These are phyloP conservation scores for Zymoseptoria passerinii DNA, from an alignment of 2,329 filamentous ascomycete genomes.

Conservation along the genomic window DNA sequence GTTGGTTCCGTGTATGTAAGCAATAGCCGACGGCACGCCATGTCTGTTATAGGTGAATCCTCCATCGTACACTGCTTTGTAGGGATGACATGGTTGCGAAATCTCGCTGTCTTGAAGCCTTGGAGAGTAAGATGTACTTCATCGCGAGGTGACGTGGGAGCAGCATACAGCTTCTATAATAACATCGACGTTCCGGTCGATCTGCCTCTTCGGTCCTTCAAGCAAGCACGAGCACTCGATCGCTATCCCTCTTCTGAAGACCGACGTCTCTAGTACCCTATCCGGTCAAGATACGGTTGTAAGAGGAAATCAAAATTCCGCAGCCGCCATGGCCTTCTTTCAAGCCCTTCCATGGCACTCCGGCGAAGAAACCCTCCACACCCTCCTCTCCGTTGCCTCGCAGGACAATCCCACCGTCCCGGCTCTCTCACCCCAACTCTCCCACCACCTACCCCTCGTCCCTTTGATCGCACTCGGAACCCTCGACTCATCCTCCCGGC, in stretches of 20 bases:
- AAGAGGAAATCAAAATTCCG: too few species aligned
- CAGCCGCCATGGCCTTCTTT: conserved; percentile 6
- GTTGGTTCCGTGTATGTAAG: background rate
- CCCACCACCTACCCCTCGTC: conserved; percentile 51
- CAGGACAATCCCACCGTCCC: conserved; percentile 58
- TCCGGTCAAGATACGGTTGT: too few species aligned
- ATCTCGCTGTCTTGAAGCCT: background rate
- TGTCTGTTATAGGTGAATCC: background rate
- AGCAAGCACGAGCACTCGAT: background rate
- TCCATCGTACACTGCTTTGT: background rate
- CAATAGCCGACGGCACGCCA: background rate
- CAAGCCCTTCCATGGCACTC: conserved; percentile 12
- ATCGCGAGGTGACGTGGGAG: background rate
- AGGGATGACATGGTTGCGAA: background rate
- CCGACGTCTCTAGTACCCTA: too few species aligned
- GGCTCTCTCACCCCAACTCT: conserved; percentile 55
- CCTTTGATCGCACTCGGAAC: conserved; percentile 67
- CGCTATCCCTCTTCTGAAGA: too few species aligned
- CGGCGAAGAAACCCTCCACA: background rate
- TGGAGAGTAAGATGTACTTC: background rate
- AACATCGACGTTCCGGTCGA: background rate
- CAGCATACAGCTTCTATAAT: background rate
- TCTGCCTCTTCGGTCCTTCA: background rate
- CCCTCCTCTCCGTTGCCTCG: conserved; percentile 37
- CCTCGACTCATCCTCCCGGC: conserved; percentile 54